Percentiles rank a stretch among this genome's conserved stretches.
phyloP scores from a whole-genome alignment of 768 basidiomycete species.

The Hypholoma sublateritium region DNA sequence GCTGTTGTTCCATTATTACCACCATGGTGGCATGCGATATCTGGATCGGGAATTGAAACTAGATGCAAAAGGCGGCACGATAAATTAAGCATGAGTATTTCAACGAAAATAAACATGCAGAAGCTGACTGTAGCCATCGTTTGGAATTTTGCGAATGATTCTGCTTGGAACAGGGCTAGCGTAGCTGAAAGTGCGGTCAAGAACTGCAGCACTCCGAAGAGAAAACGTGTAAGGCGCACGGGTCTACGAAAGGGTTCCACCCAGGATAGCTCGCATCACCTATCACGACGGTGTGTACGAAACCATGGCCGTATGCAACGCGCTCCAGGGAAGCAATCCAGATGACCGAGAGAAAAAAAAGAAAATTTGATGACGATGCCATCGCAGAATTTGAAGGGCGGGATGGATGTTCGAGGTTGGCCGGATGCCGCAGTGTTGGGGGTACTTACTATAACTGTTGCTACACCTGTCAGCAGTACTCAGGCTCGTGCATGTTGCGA shows the following conservation, averaged over 20 bases:
- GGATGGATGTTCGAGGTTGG: not conserved
- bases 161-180: constrained; percentile 22
- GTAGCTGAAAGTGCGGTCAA: constrained; percentile 23
- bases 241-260: constrained; percentile 40
- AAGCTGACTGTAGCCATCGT: constrained; percentile 28
- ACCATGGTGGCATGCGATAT: constrained; percentile 44
- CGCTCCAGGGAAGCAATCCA: constrained; percentile 18
- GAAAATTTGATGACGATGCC: constrained; percentile 9
- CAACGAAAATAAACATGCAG: constrained; percentile 14
- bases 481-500: too few species aligned
- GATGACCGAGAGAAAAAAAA: constrained; percentile 13
- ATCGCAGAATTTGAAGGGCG: not conserved
- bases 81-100: not conserved
- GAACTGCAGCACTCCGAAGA: not conserved
- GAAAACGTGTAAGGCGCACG: constrained; percentile 23
- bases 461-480: too few species aligned
- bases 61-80: not conserved
- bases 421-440: not conserved
- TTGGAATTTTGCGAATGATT: constrained; percentile 33
- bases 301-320: constrained; percentile 32
- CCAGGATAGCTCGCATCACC: constrained; percentile 32
- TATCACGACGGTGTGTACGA: constrained; percentile 30
- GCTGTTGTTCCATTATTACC: constrained; percentile 36
- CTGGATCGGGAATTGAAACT: constrained; percentile 25
- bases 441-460: not conserved